Conservation (phyloP, 1,139 yeast species). For the Kurtzmaniella quercitrusa region DNA sequence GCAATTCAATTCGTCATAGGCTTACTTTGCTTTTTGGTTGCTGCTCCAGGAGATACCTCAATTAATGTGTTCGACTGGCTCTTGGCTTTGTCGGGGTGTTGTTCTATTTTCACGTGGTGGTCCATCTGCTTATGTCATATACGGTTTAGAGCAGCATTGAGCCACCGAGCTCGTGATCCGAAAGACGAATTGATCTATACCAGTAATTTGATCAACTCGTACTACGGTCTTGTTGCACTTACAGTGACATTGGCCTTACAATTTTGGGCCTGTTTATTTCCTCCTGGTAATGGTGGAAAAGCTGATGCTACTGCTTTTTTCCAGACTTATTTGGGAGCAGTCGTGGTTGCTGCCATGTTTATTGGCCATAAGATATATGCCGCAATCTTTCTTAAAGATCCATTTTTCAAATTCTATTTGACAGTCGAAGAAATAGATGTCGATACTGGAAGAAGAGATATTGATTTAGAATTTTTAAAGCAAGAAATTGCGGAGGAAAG, state of each 20-base stretch:
- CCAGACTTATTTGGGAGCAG: constrained; percentile 29
- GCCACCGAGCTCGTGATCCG: constrained; percentile 23
- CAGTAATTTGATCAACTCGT: constrained; percentile 24
- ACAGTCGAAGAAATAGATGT: constrained; percentile 35
- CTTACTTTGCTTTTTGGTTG: constrained; percentile 27
- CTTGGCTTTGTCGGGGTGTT: constrained; percentile 20
- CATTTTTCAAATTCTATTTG: constrained; percentile 27
- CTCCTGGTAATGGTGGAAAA: constrained; percentile 30
- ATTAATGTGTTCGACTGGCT: constrained; percentile 22
- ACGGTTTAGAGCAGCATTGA: constrained; percentile 28
- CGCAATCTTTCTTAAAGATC: constrained; percentile 17
- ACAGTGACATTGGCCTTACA: constrained; percentile 26
- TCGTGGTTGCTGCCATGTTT: constrained; percentile 25
- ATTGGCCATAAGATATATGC: constrained; percentile 32
- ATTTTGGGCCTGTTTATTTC: constrained; percentile 40
- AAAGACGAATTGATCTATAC: constrained; percentile 30
- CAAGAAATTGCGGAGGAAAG: constrained; percentile 36
- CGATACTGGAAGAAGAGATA: constrained; percentile 40
- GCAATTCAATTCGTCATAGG: constrained; percentile 23
- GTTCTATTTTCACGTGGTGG: constrained; percentile 23
- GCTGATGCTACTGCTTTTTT: constrained; percentile 29
- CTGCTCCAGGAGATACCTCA: constrained; percentile 21
- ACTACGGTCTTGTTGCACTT: constrained; percentile 26
- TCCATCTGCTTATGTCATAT: constrained; percentile 30
- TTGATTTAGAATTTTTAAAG: constrained; percentile 34